Evolutionary conservation across 148 eudicot genomes (phyloP), one percentile per base, ranked within the genome.

Genomic region (Suaeda aralocaspica): DNA sequence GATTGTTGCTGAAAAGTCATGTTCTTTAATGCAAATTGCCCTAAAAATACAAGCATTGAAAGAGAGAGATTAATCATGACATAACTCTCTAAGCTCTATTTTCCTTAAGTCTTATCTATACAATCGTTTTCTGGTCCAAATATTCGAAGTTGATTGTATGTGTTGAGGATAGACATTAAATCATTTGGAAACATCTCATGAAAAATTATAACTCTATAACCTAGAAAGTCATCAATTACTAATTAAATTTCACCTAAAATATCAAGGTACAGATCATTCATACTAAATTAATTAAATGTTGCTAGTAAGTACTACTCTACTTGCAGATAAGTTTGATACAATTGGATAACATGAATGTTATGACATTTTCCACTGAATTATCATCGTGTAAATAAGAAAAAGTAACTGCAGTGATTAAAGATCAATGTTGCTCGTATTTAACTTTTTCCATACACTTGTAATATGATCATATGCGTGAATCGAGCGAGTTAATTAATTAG

Each of bases 1-100:
- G 22, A 36, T 67, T 67, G 64, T 66, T 57, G 66, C 15, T 66
- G 66, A 66, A 26, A 4, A 65, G 77, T 74, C 59, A 12, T 44
- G 19, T 2, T 66, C 66, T 30, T 31, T 57, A 1, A 42, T 58
- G 49, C 29, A 45, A 30, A 14, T 64, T 66, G 42, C 70, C 36
- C 30, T 26, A 45, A 56, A 28, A n/a, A 21, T 46, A 29, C 66
- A 48, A 74, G 46, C 70, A 66, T 18, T 19, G 59, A 30, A 48
- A 24, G 48, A 59, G 48, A 0, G 39, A 34, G 26, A 22, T 13
- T 49, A 34, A 25, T 24, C 49, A 70, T 31, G 53, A 70, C 36
- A 30, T 29, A 7, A 44, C 29, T 25, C 25, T 59, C 42, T 44
- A 50, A 26, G 18, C 19, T 31, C 10, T 2, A 39, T 21, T 55